Evolutionary conservation across 2,329 filamentous ascomycete genomes (phyloP).

Genomic region (Calonectria ilicicola): DNA sequence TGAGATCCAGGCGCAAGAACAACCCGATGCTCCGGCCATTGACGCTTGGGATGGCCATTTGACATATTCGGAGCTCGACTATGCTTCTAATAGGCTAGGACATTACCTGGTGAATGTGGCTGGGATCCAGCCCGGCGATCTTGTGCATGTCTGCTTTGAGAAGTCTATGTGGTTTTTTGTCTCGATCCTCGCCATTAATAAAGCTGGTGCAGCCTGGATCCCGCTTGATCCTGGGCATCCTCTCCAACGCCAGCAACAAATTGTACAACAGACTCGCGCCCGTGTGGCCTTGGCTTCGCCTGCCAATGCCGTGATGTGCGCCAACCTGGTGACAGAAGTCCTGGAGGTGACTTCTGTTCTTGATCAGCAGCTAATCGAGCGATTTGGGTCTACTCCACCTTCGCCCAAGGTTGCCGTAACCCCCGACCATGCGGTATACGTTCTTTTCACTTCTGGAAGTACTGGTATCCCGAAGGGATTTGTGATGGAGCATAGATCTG

Average conservation of each 20-base stretch:
- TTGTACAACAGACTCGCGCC: slow-evolving; percentile 2
- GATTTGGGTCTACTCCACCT: background rate
- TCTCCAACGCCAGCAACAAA: background rate
- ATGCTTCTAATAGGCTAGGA: slow-evolving; percentile 10
- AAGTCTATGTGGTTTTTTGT: slow-evolving; percentile 2
- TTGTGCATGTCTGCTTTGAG: slow-evolving; percentile 26
- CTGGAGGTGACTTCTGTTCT: background rate
- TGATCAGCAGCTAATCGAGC: background rate
- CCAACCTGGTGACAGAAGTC: background rate
- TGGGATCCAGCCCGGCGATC: slow-evolving; percentile 1
- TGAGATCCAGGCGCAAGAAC: background rate
- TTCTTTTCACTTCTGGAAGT: slow-evolving; percentile 16
- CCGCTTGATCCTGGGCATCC: background rate
- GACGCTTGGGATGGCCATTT: slow-evolving; percentile 41
- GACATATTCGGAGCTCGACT: slow-evolving; percentile 20
- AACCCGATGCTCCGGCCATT: slow-evolving; percentile 33
- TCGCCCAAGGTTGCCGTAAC: background rate
- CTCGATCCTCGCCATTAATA: slow-evolving; percentile 2
- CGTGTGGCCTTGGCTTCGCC: background rate
- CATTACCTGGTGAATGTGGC: slow-evolving; percentile 7
- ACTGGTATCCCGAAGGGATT: slow-evolving; percentile 13
- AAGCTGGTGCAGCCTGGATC: slow-evolving; percentile 1
- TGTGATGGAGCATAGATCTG: slow-evolving; percentile 23
- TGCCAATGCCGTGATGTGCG: slow-evolving; percentile 11
- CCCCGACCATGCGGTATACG: background rate